A percentile compares a stretch with the other conserved stretches of the same genome.
Evolutionary conservation across 495 filamentous ascomycete genomes (phyloP).

Genomic region (Hypomontagnella submonticulosa): DNA sequence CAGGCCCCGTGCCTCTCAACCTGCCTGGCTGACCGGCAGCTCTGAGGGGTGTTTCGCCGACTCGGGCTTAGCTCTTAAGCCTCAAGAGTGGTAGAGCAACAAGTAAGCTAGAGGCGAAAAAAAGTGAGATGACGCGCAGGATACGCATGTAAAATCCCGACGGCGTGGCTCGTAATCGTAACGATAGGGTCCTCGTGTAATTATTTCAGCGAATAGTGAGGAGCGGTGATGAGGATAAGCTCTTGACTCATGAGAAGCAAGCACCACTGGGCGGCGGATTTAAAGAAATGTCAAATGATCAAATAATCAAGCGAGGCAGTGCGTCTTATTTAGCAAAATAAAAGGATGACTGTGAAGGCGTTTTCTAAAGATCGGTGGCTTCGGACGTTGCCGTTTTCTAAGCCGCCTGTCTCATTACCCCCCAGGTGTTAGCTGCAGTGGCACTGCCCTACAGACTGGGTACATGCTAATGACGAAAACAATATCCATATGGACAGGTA

Average conservation of each 20-base stretch:
- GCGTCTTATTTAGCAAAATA: constrained; percentile 17
- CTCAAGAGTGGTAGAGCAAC: constrained; percentile 10
- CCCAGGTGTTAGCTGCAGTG: constrained; percentile 15
- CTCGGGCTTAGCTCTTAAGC: constrained; percentile 27
- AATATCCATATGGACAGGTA: no score
- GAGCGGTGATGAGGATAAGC: neutral
- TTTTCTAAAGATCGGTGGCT: constrained; percentile 35
- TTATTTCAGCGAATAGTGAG: neutral
- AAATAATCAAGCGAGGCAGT: constrained; percentile 32
- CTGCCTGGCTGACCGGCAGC: constrained; percentile 22
- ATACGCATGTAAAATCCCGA: constrained; percentile 17
- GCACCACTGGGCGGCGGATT: neutral
- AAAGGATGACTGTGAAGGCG: constrained; percentile 26
- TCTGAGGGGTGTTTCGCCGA: constrained; percentile 7
- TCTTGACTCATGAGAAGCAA: neutral
- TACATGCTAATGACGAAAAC: constrained; percentile 35
- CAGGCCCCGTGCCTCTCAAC: constrained; percentile 19
- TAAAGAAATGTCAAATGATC: constrained; percentile 39
- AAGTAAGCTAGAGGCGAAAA: constrained; percentile 4
- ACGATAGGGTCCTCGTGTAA: constrained; percentile 1
- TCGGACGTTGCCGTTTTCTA: constrained; percentile 40
- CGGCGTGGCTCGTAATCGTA: neutral
- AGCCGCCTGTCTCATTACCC: constrained; percentile 2
- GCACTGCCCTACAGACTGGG: constrained; percentile 28
- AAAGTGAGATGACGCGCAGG: constrained; percentile 1